A percentile compares a stretch with the other conserved stretches of the same genome.
Evolutionary conservation across 1,284 basidiomycete species (phyloP).

Genomic region (Porodaedalea pini): DNA sequence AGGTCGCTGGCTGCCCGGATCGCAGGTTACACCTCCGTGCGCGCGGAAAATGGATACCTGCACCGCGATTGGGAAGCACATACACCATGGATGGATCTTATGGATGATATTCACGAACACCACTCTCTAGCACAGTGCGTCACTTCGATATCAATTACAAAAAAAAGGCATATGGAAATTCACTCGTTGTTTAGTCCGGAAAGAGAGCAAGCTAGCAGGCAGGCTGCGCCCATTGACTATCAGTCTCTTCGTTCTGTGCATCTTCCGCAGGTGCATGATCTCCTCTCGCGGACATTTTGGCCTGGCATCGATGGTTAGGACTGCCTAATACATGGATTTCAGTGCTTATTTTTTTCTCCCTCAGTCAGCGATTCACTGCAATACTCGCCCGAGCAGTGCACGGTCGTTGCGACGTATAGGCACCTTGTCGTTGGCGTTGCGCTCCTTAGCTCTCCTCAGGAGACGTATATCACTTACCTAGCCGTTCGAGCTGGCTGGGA

Average conservation of each 20-base stretch:
- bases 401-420: slow-evolving; percentile 67
- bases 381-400: slow-evolving; percentile 63
- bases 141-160: slow-evolving; percentile 8
- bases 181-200: slow-evolving; percentile 45
- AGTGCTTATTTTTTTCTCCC: background rate
- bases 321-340: background rate
- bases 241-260: slow-evolving; percentile 56
- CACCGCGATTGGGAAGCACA: slow-evolving; percentile 67
- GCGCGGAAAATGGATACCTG: slow-evolving; percentile 35
- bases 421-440: slow-evolving; percentile 70
- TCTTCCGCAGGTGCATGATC: slow-evolving; percentile 63
- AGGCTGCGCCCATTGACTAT: slow-evolving; percentile 56
- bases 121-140: slow-evolving; percentile 55
- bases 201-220: slow-evolving; percentile 40
- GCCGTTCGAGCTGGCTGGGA: slow-evolving; percentile 76
- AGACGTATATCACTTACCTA: slow-evolving; percentile 77
- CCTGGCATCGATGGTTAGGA: slow-evolving; percentile 62
- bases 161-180: background rate
- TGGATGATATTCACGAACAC: slow-evolving; percentile 66
- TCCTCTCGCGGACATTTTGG: slow-evolving; percentile 67
- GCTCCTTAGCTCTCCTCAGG: slow-evolving; percentile 70
- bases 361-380: slow-evolving; percentile 66
- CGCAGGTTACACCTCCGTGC: slow-evolving; percentile 36
- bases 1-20: slow-evolving; percentile 62
- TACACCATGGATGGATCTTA: slow-evolving; percentile 69